Conservation (phyloP, 495 filamentous ascomycete species). For the Xylaria telfairii region DNA sequence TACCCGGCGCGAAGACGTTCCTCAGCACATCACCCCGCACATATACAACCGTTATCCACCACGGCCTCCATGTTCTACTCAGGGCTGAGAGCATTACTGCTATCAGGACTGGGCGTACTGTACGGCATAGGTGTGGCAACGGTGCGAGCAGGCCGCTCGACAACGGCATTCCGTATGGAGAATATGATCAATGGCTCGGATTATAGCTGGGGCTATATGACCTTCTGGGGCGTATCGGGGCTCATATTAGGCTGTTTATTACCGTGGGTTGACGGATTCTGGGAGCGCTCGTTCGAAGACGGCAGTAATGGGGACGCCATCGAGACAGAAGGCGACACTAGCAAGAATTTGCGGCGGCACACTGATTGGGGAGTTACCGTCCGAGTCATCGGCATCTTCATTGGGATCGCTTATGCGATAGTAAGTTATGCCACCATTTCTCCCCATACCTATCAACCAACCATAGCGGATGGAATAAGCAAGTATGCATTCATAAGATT, state of each 20-base stretch:
- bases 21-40: constrained; percentile 29
- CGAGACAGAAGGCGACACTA: constrained; percentile 22
- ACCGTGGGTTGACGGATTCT: constrained; percentile 82
- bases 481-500: neutral
- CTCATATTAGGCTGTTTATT: constrained; percentile 77
- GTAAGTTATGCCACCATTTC: constrained; percentile 54
- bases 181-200: constrained; percentile 52
- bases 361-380: constrained; percentile 83
- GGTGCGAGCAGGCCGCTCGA: constrained; percentile 48
- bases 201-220: constrained; percentile 71
- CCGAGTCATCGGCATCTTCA: constrained; percentile 88
- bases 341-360: constrained; percentile 34
- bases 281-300: constrained; percentile 43
- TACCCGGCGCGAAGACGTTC: constrained; percentile 30
- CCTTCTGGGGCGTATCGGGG: constrained; percentile 82
- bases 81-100: constrained; percentile 62
- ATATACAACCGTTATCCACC: constrained; percentile 28
- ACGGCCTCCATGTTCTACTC: constrained; percentile 39
- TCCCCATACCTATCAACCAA: constrained; percentile 2
- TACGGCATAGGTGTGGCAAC: constrained; percentile 89
- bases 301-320: constrained; percentile 28
- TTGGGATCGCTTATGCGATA: constrained; percentile 96
- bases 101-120: constrained; percentile 82
- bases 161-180: constrained; percentile 62
- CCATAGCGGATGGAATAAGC: neutral